Percentiles rank a stretch among this genome's conserved stretches.
Conservation (phyloP, 208 protist genomes). For the Angomonas deanei region DNA sequence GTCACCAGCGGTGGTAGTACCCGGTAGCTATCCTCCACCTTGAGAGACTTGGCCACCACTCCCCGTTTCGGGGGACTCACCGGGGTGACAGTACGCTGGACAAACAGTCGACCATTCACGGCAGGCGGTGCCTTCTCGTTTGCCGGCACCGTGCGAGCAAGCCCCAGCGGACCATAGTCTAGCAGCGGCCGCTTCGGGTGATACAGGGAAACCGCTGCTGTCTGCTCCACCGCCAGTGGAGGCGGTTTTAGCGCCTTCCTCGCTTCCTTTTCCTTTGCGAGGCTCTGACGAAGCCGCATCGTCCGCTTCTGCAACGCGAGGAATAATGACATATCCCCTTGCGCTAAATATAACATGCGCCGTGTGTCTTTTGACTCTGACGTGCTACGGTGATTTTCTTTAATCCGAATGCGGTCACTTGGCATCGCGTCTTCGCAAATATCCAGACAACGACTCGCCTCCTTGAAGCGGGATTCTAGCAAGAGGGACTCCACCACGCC, state of each 20-base stretch:
- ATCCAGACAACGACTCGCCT: slow-evolving; percentile 67
- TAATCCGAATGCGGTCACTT: background rate
- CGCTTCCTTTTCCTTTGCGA: background rate
- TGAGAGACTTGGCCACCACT: background rate
- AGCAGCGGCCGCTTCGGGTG: too few relatives aligned
- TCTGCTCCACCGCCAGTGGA: background rate
- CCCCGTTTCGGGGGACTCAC: background rate
- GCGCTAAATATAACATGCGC: background rate
- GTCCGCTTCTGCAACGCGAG: background rate
- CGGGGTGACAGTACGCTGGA: too few relatives aligned
- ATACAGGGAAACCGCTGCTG: too few relatives aligned
- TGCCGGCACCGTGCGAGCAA: too few relatives aligned
- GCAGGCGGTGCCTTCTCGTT: too few relatives aligned
- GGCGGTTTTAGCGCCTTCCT: background rate
- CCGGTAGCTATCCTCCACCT: background rate
- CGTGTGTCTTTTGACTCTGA: background rate
- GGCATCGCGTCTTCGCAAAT: slow-evolving; percentile 34
- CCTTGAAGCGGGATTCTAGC: slow-evolving; percentile 53
- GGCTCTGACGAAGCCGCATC: background rate
- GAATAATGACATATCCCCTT: background rate
- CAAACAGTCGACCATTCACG: too few relatives aligned
- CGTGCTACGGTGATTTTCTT: background rate
- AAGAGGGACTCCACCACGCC: slow-evolving; percentile 43
- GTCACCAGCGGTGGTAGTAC: background rate
- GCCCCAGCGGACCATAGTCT: too few relatives aligned